Base-by-base conservation (phyloP, 352 stramenopile species). In the Pythium utonaiense region DNA sequence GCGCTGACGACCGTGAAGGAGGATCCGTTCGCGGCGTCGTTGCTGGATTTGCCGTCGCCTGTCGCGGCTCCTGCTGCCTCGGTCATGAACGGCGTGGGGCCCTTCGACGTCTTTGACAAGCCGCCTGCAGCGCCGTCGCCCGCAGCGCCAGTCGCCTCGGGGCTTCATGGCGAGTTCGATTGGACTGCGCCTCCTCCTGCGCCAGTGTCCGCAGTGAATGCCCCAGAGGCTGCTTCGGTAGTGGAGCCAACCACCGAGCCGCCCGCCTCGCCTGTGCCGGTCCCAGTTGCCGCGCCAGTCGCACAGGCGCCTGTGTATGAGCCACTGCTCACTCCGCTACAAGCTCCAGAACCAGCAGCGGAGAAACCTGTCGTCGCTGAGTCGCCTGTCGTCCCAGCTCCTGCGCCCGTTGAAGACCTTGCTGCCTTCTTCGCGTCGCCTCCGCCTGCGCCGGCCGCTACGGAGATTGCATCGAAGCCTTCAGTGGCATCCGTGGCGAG, bases 21-120 rank as follows among this genome's bases (percentile, higher is more conserved):
- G 24, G 44, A 60, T 6, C 38, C 40, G 12, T 25, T 34, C 6
- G 21, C 44, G 34, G 19, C 50, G 1, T 27, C 38, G 53, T 60
- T 83, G 45, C 60, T 85, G 6, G 76, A 74, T 36, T 54, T 83
- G 41, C 70, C 78, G 28, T 85, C 73, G 22, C 72, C 78, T 6
- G 64, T 78, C 40, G 65, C 66, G 0, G 53, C 50, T 52, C 31
- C 58, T 3, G 54, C 41, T 2, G 49, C 52, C 34, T 41, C 12
- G 6, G n/a, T 4, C 19, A 28, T 10, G 9, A 30, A 30, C 41
- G 41, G 41, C 10, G 41, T 24, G 22, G 48, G 12, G 30, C 44
- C 44, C 7, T 67, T 65, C 34, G 67, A 67, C 40, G 53, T 57
- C 27, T 62, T 67, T 42, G 41, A 64, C 57, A 21, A 19, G 21